Conservation (phyloP, 192 early-diverging fungal species). For the Entomortierella lignicola region DNA sequence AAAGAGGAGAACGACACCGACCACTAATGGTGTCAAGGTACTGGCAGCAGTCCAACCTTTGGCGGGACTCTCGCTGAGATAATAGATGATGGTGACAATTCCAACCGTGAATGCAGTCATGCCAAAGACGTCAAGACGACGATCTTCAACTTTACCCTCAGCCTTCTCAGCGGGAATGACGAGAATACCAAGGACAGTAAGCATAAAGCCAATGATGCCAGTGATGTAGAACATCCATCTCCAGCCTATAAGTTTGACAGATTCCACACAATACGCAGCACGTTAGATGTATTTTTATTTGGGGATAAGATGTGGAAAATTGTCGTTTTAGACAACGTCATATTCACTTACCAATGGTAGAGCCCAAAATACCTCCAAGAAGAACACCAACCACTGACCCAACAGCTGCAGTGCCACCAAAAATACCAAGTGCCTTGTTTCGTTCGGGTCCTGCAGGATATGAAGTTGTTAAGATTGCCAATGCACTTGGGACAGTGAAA, state of each 20-base stretch:
- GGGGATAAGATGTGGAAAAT: neutral
- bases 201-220: conserved; percentile 24
- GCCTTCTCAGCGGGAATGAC: conserved; percentile 30
- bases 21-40: conserved; percentile 21
- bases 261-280: neutral
- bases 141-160: conserved; percentile 12
- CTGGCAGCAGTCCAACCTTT: conserved; percentile 21
- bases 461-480: conserved; percentile 48
- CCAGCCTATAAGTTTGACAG: conserved; percentile 18
- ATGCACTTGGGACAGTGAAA: conserved; percentile 52
- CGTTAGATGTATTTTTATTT: neutral
- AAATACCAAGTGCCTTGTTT: neutral
- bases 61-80: conserved; percentile 41
- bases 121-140: conserved; percentile 45
- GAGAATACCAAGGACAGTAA: conserved; percentile 27
- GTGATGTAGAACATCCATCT: conserved; percentile 56
- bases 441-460: conserved; percentile 40
- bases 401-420: neutral
- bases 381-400: neutral
- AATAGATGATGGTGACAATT: conserved; percentile 39
- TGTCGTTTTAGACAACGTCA: neutral
- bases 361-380: neutral
- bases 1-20: conserved; percentile 20
- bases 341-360: too few relatives aligned
- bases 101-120: conserved; percentile 31